A percentile compares a stretch with the other conserved stretches of the same genome.
Evolutionary conservation across 2,329 filamentous ascomycete genomes (phyloP).

Genomic region (Penicillium sp.): DNA sequence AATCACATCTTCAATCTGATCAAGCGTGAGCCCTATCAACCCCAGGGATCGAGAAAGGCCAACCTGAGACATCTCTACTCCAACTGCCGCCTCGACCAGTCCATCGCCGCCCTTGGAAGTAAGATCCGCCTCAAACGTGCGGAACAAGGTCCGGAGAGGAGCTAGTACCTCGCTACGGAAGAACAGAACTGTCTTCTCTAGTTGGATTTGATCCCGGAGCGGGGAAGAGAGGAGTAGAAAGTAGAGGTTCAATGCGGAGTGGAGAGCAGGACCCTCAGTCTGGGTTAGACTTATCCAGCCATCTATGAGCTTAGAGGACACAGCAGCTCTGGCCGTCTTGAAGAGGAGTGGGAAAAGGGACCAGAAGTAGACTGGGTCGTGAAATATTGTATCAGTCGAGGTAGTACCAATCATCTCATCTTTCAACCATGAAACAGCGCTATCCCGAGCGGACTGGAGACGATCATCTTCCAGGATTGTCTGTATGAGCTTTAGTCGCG

Average conservation of each 20-base stretch:
- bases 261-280: slow-evolving; percentile 48
- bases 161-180: slow-evolving; percentile 35
- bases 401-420: slow-evolving; percentile 55
- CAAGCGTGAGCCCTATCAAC: slow-evolving; percentile 31
- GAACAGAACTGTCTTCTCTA: slow-evolving; percentile 37
- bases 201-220: slow-evolving; percentile 49
- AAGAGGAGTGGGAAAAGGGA: slow-evolving; percentile 54
- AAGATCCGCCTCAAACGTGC: slow-evolving; percentile 33
- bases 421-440: slow-evolving; percentile 62
- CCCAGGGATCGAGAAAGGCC: slow-evolving; percentile 39
- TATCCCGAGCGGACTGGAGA: slow-evolving; percentile 56
- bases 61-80: slow-evolving; percentile 33
- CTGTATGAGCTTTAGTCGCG: slow-evolving; percentile 55
- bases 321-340: slow-evolving; percentile 43
- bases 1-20: slow-evolving; percentile 37
- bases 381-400: slow-evolving; percentile 31
- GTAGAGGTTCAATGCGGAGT: slow-evolving; percentile 60
- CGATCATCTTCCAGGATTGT: slow-evolving; percentile 56
- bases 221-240: slow-evolving; percentile 55
- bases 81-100: slow-evolving; percentile 34
- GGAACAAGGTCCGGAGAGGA: slow-evolving; percentile 34
- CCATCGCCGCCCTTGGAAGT: slow-evolving; percentile 37
- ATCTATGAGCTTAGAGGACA: slow-evolving; percentile 37
- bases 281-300: slow-evolving; percentile 54
- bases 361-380: slow-evolving; percentile 37